These are phyloP conservation scores for Perkinsus chesapeaki DNA, from an alignment of 169 alveolate genomes.

Conservation along the genomic window DNA sequence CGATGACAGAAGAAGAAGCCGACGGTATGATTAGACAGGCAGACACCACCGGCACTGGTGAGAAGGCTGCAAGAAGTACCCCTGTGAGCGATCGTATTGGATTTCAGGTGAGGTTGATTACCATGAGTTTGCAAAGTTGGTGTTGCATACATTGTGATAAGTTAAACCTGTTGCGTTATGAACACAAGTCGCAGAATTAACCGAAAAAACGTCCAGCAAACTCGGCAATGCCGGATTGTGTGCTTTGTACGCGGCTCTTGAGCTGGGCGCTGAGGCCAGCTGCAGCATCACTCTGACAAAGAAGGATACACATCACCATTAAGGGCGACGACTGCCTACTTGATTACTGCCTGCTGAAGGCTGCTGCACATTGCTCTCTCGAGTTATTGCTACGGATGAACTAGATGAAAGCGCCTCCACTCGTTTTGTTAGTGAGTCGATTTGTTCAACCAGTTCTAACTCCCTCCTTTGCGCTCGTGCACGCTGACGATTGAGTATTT, in stretches of 20 bases:
- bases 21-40: neutral
- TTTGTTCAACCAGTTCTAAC: neutral
- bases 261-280: neutral
- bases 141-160: neutral
- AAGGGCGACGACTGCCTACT: no score
- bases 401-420: neutral
- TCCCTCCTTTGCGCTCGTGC: neutral
- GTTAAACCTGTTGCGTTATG: neutral
- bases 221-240: neutral
- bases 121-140: no score
- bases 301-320: neutral
- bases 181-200: neutral
- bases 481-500: neutral
- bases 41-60: neutral
- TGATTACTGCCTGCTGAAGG: no score
- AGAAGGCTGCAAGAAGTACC: neutral
- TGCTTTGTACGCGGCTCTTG: neutral
- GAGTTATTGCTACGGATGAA: neutral
- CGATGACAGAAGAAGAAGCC: conserved; percentile 38
- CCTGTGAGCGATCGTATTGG: neutral
- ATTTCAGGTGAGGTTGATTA: neutral
- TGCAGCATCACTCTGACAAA: neutral
- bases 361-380: neutral
- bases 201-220: neutral
- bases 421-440: neutral